Evolutionary conservation across 768 basidiomycete species (phyloP).

Genomic region (Tephrocybe rancida): DNA sequence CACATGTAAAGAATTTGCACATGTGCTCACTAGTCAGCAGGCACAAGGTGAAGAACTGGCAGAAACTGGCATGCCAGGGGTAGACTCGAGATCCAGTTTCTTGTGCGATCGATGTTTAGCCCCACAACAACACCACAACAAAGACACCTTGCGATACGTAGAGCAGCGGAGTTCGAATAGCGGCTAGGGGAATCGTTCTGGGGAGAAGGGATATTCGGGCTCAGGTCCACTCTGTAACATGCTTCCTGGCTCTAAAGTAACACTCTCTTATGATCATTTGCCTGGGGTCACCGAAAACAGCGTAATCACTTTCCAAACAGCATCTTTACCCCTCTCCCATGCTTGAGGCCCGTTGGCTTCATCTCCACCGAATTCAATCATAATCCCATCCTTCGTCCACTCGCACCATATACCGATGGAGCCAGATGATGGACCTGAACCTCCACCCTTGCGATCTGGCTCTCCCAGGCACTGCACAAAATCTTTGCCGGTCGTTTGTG

Average conservation of each 20-base stretch:
- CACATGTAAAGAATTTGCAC: slow-evolving; percentile 4
- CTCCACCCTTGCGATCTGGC: slow-evolving; percentile 90
- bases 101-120: too few relatives aligned
- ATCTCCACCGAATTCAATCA: slow-evolving; percentile 85
- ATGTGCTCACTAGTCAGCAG: neutral
- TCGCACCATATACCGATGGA: slow-evolving; percentile 95
- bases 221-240: too few relatives aligned
- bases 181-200: too few relatives aligned
- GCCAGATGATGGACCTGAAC: slow-evolving; percentile 78
- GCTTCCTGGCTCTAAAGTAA: too few relatives aligned
- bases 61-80: too few relatives aligned
- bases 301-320: slow-evolving; percentile 76
- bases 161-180: too few relatives aligned
- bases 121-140: too few relatives aligned
- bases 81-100: too few relatives aligned
- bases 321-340: slow-evolving; percentile 87
- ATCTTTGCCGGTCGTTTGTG: slow-evolving; percentile 70
- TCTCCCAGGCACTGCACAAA: slow-evolving; percentile 80
- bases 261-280: slow-evolving; percentile 2
- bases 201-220: too few relatives aligned
- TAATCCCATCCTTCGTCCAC: slow-evolving; percentile 80
- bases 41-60: neutral
- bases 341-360: slow-evolving; percentile 80
- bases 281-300: slow-evolving; percentile 42
- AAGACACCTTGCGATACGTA: too few relatives aligned